Evolutionary conservation across 768 basidiomycete species (phyloP), one percentile per base, ranked within the genome.

Genomic region (Mycena latifolia): DNA sequence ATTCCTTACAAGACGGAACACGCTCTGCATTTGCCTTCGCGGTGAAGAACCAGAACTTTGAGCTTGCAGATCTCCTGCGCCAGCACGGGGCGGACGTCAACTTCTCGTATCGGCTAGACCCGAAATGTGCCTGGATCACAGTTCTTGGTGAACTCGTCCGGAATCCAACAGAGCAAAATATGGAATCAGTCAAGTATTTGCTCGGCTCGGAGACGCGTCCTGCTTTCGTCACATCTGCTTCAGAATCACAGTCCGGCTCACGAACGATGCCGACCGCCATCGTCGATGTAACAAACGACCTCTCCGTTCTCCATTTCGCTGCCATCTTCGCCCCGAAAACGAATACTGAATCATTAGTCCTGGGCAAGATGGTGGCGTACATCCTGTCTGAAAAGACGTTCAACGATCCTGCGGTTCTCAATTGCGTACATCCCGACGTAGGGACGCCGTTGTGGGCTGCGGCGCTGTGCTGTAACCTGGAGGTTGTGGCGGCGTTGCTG

Each of bases 21-120:
- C 27, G 47, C 15, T 61, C 65, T n/a, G 65, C 59, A 24, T 56
- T 61, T 24, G 46, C 41, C n/a, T 61, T 53, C 18, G 60, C 65
- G 25, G 65, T 61, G 9, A 60, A 27, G 56, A 33, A 53, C 22
- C 65, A 66, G 41, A 29, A 61, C 37, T 66, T 66, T 27, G 59
- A 55, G n/a, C 54, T 66, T 15, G 65, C 60, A 29, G 60, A 61
- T 29, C n/a, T 61, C 9, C 50, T 59, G 12, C 18, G 55, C 7
- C 15, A 18, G 22, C 22, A 61, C 45, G 65, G 60, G 17, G 65
- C 65, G 24, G 54, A 66, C 33, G 10, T 66, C 7, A 41, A 66
- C 25, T 54, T 61, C 24, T 2, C 59, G 45, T 66, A 66, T 31
- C 31, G 57, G n/a, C 33, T 56, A 10, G 29, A 27, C 18, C 51